phyloP scores from a whole-genome alignment of 257 asterid species.

The Nicotiana sylvestris region DNA sequence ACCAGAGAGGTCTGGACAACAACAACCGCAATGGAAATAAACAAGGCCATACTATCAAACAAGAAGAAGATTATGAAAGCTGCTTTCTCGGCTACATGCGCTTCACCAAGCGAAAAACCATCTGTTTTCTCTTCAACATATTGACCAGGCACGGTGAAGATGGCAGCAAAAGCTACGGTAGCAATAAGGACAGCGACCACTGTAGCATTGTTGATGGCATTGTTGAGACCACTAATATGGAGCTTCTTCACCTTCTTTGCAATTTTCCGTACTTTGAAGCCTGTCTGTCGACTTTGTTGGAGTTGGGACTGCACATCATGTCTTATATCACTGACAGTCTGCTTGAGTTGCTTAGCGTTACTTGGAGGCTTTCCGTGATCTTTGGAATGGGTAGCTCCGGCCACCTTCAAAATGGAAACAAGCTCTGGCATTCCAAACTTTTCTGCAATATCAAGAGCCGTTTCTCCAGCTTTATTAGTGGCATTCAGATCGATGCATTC shows the following conservation, averaged over 20 bases:
- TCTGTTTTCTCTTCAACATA: slow-evolving; percentile 40
- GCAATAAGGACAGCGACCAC: slow-evolving; percentile 94
- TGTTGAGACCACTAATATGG: slow-evolving; percentile 88
- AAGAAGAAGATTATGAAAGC: slow-evolving; percentile 79
- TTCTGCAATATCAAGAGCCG: slow-evolving; percentile 77
- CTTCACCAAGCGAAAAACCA: slow-evolving; percentile 64
- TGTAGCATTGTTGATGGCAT: slow-evolving; percentile 85
- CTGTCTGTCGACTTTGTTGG: slow-evolving; percentile 87
- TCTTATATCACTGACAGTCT: slow-evolving; percentile 89
- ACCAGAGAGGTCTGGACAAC: slow-evolving; percentile 91
- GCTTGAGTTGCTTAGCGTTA: slow-evolving; percentile 84
- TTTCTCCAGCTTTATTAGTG: slow-evolving; percentile 66
- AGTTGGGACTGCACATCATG: slow-evolving; percentile 93
- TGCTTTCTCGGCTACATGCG: slow-evolving; percentile 63
- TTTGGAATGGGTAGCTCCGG: slow-evolving; percentile 73
- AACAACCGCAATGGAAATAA: slow-evolving; percentile 88
- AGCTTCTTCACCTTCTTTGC: slow-evolving; percentile 96
- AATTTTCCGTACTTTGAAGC: slow-evolving; percentile 76
- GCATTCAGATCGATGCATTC: slow-evolving; percentile 65
- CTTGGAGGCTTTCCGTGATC: slow-evolving; percentile 79
- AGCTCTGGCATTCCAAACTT: slow-evolving; percentile 67
- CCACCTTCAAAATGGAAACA: slow-evolving; percentile 43
- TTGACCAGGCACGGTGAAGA: slow-evolving; percentile 91
- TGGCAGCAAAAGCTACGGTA: slow-evolving; percentile 92
- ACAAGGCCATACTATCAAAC: slow-evolving; percentile 76